Base-by-base conservation (phyloP, 345 rosid genomes). In the Eucalyptus melliodora region DNA sequence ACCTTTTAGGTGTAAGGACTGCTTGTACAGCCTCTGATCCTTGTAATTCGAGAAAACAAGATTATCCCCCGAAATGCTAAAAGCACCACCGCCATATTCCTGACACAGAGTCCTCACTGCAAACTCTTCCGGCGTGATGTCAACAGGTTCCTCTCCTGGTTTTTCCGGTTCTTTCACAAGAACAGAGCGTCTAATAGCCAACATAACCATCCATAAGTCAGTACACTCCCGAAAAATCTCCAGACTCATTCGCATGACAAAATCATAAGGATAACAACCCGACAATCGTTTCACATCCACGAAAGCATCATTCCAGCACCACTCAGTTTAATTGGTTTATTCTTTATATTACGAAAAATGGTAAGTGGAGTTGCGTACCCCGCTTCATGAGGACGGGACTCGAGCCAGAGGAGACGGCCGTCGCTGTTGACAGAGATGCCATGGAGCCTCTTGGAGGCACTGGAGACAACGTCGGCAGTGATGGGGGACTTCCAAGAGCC, bases 401-500 rank as follows among this genome's bases (percentile, higher is more conserved):
- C 99, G 86, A 97, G 96, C 95, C 95, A 95, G 93, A 95, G 59
- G 81, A 97, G 96, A 88, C 91, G 95, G 50, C 99, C 99, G 24
- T 80, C 93, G 67, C 93, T 94, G 87, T 97, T 97, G 34, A 96
- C 93, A 47, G 98, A 91, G 50, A 97, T 91, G 60, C 98, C 99
- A 4, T 94, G 95, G 34, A 97, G 98, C 55, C 95, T 91, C 88
- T 97, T 97, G 89, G 96, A 96, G 85, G 98, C 90, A 19, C 99
- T 98, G 51, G 99, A 95, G 90, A 97, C 96, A 45, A 94, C 91
- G 88, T 97, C 98, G 88, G 99, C 97, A 30, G 99, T 95, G 92
- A 97, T 95, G 15, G 98, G 99, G 27, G 99, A 97, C 89, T 94
- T 95, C 99, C 99, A 97, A 37, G 99, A 95, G 88, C 99, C 99